Conservation (phyloP, 2,329 filamentous ascomycete genomes). For the Ambrosiella xylebori region DNA sequence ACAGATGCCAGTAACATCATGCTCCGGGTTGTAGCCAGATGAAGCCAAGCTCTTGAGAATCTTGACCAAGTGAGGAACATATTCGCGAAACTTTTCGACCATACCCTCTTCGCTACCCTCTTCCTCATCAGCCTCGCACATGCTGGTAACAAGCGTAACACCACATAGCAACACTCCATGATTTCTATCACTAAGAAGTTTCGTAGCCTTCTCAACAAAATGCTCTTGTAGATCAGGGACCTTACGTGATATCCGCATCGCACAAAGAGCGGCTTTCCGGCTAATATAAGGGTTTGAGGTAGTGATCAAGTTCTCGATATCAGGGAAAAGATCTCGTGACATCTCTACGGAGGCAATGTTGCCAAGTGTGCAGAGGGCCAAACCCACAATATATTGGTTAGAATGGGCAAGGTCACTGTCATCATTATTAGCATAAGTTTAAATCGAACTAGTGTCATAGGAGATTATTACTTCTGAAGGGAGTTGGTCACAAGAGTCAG, state of each 20-base stretch:
- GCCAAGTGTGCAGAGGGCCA: constrained; percentile 86
- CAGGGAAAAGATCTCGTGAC: constrained; percentile 90
- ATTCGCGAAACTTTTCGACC: constrained; percentile 75
- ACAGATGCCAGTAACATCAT: constrained; percentile 94
- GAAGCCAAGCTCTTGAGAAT: constrained; percentile 84
- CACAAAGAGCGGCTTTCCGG: constrained; percentile 92
- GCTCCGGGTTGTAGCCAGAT: constrained; percentile 91
- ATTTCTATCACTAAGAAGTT: constrained; percentile 79
- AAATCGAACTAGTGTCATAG: background rate
- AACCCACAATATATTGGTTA: constrained; percentile 95
- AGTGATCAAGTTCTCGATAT: constrained; percentile 81
- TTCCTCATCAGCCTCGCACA: constrained; percentile 88
- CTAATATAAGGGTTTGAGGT: constrained; percentile 97
- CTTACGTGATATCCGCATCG: constrained; percentile 96
- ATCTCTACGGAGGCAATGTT: constrained; percentile 98
- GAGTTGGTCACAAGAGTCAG: constrained; percentile 95
- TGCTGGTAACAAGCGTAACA: constrained; percentile 71
- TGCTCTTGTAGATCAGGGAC: constrained; percentile 95
- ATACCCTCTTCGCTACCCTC: constrained; percentile 81
- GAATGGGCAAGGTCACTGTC: constrained; percentile 81
- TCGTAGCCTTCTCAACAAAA: constrained; percentile 84
- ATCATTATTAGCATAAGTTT: background rate
- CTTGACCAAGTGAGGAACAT: constrained; percentile 72
- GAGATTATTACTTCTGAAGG: constrained; percentile 62
- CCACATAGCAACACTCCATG: constrained; percentile 90